Conservation (phyloP, 106 monocot species). For the Dendrobium catenatum region DNA sequence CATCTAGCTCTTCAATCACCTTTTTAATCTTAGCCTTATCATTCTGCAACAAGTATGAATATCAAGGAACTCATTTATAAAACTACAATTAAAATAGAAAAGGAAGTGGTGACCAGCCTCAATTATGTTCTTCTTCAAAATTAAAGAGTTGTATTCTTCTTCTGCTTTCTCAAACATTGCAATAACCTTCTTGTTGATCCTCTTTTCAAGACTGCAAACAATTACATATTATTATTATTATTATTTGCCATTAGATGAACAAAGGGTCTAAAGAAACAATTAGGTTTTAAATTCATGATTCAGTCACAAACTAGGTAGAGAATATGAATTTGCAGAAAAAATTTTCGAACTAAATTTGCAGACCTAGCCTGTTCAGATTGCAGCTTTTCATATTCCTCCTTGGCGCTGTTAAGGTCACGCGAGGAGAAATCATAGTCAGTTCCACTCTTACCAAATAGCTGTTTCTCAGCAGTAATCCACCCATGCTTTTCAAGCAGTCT, state of each 20-base stretch:
- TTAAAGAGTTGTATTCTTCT: conserved; percentile 86
- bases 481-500: conserved; percentile 77
- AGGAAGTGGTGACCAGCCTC: conserved; percentile 34
- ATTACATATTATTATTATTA: conserved; percentile 4
- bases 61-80: not conserved
- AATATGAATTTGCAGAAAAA: not conserved
- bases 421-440: conserved; percentile 92
- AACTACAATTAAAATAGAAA: not conserved
- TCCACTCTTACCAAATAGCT: conserved; percentile 79
- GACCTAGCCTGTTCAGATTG: conserved; percentile 77
- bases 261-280: not conserved
- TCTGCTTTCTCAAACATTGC: conserved; percentile 99
- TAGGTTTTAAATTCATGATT: not conserved
- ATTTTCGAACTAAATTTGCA: conserved; percentile 8
- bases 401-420: conserved; percentile 50
- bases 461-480: conserved; percentile 91
- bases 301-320: not conserved
- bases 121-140: conserved; percentile 86
- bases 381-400: conserved; percentile 63
- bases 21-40: conserved; percentile 91
- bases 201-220: conserved; percentile 73
- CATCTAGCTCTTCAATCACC: conserved; percentile 97
- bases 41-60: conserved; percentile 39
- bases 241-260: too few relatives aligned
- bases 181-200: conserved; percentile 97